Base-by-base conservation (phyloP, 352 stramenopile species). In the Globisporangium cederbergense region DNA sequence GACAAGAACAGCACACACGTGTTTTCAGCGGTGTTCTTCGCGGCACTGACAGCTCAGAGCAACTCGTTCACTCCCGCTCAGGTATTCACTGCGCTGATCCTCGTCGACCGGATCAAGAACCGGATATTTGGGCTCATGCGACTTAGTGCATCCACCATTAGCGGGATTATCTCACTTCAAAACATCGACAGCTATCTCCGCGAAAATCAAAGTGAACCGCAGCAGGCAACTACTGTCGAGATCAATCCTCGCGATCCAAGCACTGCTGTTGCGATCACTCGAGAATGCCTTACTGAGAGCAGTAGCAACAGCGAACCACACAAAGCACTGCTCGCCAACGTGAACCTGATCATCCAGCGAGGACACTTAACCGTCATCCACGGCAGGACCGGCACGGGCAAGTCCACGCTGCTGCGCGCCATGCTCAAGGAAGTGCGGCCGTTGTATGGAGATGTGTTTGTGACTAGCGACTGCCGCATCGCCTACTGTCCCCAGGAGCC, bases 401-500 rank as follows among this genome's bases (percentile, higher is more conserved):
- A 76, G 54, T 64, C 57, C 8, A 65, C 64, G 11, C 32, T 69
- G 3, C 47, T 69, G 7, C 25, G 25, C 6, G 13, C 34, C 11
- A 36, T 69, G 20, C 34, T 69, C 25, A 50, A 46, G 22, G 47
- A 69, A n/a, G 47, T 58, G 10, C 42, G n/a, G 10, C 36, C n/a
- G 3, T 14, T 69, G 9, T 49, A 32, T n/a, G 47, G 72, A 30
- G 6, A 49, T 4, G 38, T 71, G 5, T 53, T 58, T 28, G 59
- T 72, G 6, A n/a, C 50, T 11, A 34, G 6, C 16, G 25, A 34
- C 9, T 58, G 67, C 50, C 47, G 25, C 65, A 49, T 83, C n/a
- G 71, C 72, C 20, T 97, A 96, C 71, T 94, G 79, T 57, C 73
- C 89, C 11, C 89, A 98, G 65, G 79, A 91, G 45, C 81, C 92